Base-by-base conservation (phyloP, 2,329 filamentous ascomycete species). In the Chrysoporthe puriensis region DNA sequence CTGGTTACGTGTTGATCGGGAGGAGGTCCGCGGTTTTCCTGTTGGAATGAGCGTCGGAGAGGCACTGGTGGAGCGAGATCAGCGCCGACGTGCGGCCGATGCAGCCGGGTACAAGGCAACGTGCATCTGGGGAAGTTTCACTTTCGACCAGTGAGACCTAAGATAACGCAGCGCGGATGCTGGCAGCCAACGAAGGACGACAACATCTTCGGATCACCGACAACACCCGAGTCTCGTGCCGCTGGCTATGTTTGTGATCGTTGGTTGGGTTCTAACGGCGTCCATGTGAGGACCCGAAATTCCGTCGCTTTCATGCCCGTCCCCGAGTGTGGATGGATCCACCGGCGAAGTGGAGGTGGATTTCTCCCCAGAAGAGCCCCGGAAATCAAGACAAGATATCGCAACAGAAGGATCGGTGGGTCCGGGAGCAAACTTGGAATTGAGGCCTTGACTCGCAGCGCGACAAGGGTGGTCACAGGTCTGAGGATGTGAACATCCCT, bases 1-100 rank as follows among this genome's bases (percentile, higher is more conserved):
- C 11, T 88, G 86, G 86, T 72, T 88, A 65, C 78, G 80, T 13
- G 81, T 88, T 6, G 81, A 85, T 62, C 76, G 82, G 32, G 79
- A 80, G 50, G 75, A 78, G 43, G 77, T 83, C 0, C 52, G 73
- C 26, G 77, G 77, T 1, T 85, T 84, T 68, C 73, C 75, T 0
- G 66, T 72, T 4, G 79, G 78, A 0, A 75, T 77, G 52, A 82
- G 80, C 57, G 77, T 78, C 1, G 79, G 82, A 64, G 83, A 86
- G 70, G 85, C 83, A 1, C 71, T 85, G 67, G 72, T 70, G 32
- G 79, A 81, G 66, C 78, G 82, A 52, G 74, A 75, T 9, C 73
- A 71, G 67, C 77, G 82, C 43, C 77, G 82, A 68, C 73, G 73
- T 26, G 79, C 74, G 11, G 82, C 83, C 2, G 79, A 83, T 36